phyloP scores from a whole-genome alignment of 2,329 filamentous ascomycete genomes.

The Penicillium verrucosum region DNA sequence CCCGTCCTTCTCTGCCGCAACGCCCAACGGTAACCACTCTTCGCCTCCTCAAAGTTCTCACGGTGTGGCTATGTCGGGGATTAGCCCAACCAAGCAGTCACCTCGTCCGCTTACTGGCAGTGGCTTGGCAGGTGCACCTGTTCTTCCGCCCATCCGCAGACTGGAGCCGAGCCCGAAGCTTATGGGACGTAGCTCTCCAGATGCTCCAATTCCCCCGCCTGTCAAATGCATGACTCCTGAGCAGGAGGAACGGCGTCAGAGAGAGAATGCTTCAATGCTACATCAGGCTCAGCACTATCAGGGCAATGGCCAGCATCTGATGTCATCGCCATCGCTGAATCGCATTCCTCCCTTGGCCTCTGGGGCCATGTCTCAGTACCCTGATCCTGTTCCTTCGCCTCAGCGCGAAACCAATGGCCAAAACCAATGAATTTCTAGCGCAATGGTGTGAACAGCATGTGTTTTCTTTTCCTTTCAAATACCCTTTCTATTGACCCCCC shows the following conservation, averaged over 20 bases:
- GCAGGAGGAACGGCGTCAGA: constrained; percentile 41
- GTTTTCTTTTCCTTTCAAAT: neutral
- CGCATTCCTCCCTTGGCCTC: constrained; percentile 34
- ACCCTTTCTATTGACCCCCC: neutral
- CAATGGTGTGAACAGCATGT: neutral
- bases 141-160: constrained; percentile 42
- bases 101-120: constrained; percentile 39
- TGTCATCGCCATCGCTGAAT: constrained; percentile 35
- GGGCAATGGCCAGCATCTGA: constrained; percentile 25
- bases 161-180: constrained; percentile 45
- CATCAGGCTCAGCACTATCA: constrained; percentile 17
- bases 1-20: constrained; percentile 33
- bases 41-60: constrained; percentile 40
- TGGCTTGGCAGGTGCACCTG: constrained; percentile 33
- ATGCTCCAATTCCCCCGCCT: constrained; percentile 42
- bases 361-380: constrained; percentile 23
- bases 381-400: constrained; percentile 24
- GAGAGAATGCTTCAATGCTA: constrained; percentile 35
- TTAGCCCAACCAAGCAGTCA: constrained; percentile 48
- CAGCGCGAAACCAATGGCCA: constrained; percentile 10
- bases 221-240: constrained; percentile 45
- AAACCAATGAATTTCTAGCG: constrained; percentile 3
- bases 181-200: constrained; percentile 43
- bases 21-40: constrained; percentile 32
- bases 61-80: constrained; percentile 40